These are phyloP conservation scores for Paragyromitra xinjiangensis DNA, from an alignment of 495 filamentous ascomycete genomes.

Conservation along the genomic window DNA sequence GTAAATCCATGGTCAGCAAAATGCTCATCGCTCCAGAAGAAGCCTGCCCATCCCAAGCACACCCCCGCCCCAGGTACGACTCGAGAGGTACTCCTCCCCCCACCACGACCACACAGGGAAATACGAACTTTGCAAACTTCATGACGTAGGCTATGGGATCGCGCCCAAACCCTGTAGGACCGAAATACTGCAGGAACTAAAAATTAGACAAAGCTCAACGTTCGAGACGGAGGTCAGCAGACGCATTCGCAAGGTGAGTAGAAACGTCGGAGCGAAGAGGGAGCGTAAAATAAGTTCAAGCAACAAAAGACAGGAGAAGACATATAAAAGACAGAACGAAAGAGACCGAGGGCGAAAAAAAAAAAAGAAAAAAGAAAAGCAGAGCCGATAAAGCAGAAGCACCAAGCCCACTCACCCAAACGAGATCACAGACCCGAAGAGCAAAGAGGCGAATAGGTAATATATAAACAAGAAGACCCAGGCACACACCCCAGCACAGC, in stretches of 20 bases:
- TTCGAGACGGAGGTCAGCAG: constrained; percentile 33
- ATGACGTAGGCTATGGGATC: constrained; percentile 43
- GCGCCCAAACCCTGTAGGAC: constrained; percentile 24
- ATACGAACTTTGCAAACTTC: constrained; percentile 57
- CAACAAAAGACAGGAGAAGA: constrained; percentile 25
- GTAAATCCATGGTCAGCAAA: constrained; percentile 27
- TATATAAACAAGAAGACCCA: neutral
- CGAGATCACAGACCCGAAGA: constrained; percentile 25
- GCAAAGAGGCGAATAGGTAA: constrained; percentile 30
- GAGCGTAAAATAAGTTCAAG: constrained; percentile 31
- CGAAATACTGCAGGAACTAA: constrained; percentile 1
- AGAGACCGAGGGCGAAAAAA: neutral
- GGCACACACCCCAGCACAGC: neutral
- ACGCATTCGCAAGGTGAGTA: constrained; percentile 26
- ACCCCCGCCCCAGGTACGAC: constrained; percentile 15
- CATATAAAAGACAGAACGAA: neutral
- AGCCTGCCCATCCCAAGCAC: neutral
- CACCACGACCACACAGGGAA: neutral
- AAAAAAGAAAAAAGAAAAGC: neutral
- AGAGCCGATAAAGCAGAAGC: constrained; percentile 21
- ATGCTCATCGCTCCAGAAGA: neutral
- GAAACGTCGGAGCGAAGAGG: constrained; percentile 27
- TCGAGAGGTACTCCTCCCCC: neutral
- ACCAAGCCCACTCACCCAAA: constrained; percentile 27
- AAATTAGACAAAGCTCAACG: constrained; percentile 25